These are phyloP conservation scores for Spergularia bocconei DNA, from an alignment of 148 eudicot genomes.

Conservation along the genomic window DNA sequence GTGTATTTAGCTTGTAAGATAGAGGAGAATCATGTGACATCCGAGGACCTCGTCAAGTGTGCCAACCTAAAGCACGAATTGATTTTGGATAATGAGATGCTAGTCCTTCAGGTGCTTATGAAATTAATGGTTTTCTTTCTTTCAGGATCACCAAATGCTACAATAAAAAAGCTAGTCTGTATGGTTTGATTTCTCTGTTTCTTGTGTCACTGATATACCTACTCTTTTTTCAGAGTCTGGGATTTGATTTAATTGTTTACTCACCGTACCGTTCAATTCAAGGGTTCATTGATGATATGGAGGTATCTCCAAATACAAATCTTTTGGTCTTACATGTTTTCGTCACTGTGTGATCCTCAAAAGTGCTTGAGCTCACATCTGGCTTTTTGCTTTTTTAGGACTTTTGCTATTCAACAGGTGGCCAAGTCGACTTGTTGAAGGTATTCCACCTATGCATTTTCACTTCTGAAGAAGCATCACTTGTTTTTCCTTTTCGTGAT, in stretches of 20 bases:
- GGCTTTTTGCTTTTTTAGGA: constrained; percentile 47
- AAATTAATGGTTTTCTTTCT: neutral
- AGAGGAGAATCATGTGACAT: constrained; percentile 98
- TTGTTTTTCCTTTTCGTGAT: neutral
- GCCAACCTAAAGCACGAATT: constrained; percentile 78
- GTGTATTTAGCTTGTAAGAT: constrained; percentile 96
- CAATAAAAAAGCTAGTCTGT: constrained; percentile 81
- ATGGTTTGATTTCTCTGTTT: constrained; percentile 2
- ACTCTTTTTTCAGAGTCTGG: constrained; percentile 67
- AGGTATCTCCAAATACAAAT: constrained; percentile 40
- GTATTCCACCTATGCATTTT: constrained; percentile 28
- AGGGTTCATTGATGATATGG: constrained; percentile 79
- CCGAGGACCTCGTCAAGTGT: constrained; percentile 98
- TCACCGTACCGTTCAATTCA: constrained; percentile 88
- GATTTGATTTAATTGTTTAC: constrained; percentile 94
- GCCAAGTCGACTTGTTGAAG: constrained; percentile 60
- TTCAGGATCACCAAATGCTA: constrained; percentile 63
- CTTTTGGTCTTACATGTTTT: constrained; percentile 1
- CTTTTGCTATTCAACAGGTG: constrained; percentile 51
- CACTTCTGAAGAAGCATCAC: neutral
- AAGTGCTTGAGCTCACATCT: neutral
- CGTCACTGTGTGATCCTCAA: neutral
- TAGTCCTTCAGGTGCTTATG: constrained; percentile 84
- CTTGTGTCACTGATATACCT: constrained; percentile 17
- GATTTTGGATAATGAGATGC: constrained; percentile 89